Conservation (phyloP, 805 yeast genomes). For the Komagataella phaffii region DNA sequence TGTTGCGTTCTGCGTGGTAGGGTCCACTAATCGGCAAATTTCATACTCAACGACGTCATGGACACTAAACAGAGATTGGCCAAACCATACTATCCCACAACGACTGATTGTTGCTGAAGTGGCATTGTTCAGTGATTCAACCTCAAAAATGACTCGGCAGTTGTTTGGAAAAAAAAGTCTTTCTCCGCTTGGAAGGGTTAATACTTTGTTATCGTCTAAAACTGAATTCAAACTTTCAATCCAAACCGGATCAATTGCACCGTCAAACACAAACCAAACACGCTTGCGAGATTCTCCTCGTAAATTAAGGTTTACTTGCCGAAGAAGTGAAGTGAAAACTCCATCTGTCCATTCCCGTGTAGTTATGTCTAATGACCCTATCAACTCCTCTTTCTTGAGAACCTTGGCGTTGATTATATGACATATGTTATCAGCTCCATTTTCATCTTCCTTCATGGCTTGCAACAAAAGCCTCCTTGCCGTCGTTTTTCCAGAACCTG, state of each 20-base stretch:
- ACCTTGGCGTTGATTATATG: slow-evolving; percentile 66
- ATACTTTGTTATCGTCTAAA: slow-evolving; percentile 69
- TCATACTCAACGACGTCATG: neutral
- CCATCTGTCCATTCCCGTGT: slow-evolving; percentile 95
- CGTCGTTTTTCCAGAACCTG: slow-evolving; percentile 66
- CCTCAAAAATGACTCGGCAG: slow-evolving; percentile 64
- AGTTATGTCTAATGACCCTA: slow-evolving; percentile 57
- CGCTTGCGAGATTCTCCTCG: slow-evolving; percentile 43
- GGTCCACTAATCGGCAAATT: neutral
- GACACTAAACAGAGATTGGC: slow-evolving; percentile 9
- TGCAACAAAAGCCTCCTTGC: slow-evolving; percentile 34
- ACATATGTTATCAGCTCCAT: slow-evolving; percentile 18
- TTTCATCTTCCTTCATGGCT: slow-evolving; percentile 23
- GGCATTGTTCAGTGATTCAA: slow-evolving; percentile 46
- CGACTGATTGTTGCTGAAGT: slow-evolving; percentile 90
- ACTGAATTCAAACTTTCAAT: slow-evolving; percentile 85
- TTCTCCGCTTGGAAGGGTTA: slow-evolving; percentile 87
- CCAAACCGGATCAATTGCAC: slow-evolving; percentile 92
- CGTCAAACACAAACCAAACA: slow-evolving; percentile 80
- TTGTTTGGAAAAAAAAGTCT: slow-evolving; percentile 54
- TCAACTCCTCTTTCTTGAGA: slow-evolving; percentile 47
- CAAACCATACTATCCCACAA: slow-evolving; percentile 80
- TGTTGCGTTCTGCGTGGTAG: neutral
- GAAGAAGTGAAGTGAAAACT: slow-evolving; percentile 50
- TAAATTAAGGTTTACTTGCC: slow-evolving; percentile 40